A percentile compares a stretch with the other conserved stretches of the same genome.
phyloP scores from a whole-genome alignment of 2,329 filamentous ascomycete genomes.

The Coniella lustricola region DNA sequence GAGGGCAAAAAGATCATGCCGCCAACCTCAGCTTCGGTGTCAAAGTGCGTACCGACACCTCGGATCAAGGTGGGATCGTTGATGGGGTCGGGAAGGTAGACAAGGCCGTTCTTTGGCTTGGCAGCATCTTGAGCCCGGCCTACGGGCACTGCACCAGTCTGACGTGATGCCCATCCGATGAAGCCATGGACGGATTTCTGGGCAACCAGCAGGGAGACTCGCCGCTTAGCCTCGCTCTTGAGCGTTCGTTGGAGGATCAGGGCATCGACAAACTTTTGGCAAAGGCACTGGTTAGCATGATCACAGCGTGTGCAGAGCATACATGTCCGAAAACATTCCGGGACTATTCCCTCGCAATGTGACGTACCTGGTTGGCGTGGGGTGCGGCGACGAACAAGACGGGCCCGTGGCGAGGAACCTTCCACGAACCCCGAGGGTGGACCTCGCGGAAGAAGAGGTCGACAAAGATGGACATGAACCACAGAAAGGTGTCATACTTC shows the following conservation, averaged over 20 bases:
- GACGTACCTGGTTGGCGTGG: slow-evolving; percentile 80
- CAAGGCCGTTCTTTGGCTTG: slow-evolving; percentile 67
- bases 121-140: slow-evolving; percentile 84
- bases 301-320: too few species aligned
- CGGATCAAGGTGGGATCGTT: slow-evolving; percentile 76
- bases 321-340: too few species aligned
- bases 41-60: slow-evolving; percentile 76
- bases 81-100: slow-evolving; percentile 85
- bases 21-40: slow-evolving; percentile 65
- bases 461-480: slow-evolving; percentile 72
- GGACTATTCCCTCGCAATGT: too few species aligned
- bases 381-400: slow-evolving; percentile 94
- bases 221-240: slow-evolving; percentile 76
- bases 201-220: slow-evolving; percentile 87
- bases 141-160: slow-evolving; percentile 87
- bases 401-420: slow-evolving; percentile 79
- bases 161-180: slow-evolving; percentile 77
- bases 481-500: slow-evolving; percentile 73
- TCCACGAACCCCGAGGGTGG: slow-evolving; percentile 90
- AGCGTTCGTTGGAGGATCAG: slow-evolving; percentile 88
- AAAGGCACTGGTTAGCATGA: background rate
- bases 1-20: slow-evolving; percentile 84
- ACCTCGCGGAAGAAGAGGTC: slow-evolving; percentile 99
- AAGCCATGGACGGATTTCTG: slow-evolving; percentile 94
- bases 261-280: slow-evolving; percentile 79